Evolutionary conservation across 2,329 filamentous ascomycete species (phyloP).

Genomic region (Arthrobotrys sinensis): DNA sequence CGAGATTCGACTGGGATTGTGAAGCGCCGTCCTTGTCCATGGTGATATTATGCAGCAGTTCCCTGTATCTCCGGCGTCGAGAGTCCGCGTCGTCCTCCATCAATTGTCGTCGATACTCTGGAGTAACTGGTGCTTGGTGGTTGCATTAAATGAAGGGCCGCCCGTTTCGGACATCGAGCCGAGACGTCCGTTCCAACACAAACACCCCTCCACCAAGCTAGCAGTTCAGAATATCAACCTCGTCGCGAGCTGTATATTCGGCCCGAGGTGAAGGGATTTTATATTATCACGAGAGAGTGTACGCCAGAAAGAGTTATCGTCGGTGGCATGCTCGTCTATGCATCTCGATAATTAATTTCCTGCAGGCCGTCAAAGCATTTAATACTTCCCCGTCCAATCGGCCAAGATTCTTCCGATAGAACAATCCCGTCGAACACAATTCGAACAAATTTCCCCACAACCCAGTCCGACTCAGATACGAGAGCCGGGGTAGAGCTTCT

Average conservation of each 20-base stretch:
- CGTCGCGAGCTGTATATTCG: conserved; percentile 13
- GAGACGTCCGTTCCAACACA: conserved; percentile 48
- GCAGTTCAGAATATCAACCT: neutral
- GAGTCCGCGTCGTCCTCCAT: conserved; percentile 19
- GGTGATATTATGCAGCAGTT: conserved; percentile 47
- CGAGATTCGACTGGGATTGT: neutral
- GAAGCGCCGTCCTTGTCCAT: conserved; percentile 34
- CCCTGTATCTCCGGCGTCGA: conserved; percentile 39
- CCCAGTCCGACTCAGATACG: conserved; percentile 23
- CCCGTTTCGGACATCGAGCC: conserved; percentile 48
- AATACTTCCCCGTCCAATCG: conserved; percentile 42
- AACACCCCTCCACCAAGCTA: conserved; percentile 13
- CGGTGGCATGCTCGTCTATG: conserved; percentile 10
- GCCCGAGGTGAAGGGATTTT: conserved; percentile 18
- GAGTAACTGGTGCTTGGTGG: neutral
- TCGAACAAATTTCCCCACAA: conserved; percentile 43
- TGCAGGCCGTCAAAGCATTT: neutral
- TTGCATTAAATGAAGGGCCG: conserved; percentile 4
- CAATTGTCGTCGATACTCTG: neutral
- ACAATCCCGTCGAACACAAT: conserved; percentile 30
- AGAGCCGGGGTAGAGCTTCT: conserved; percentile 15
- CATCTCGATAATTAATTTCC: conserved; percentile 25
- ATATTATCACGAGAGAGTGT: conserved; percentile 20
- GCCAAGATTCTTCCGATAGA: conserved; percentile 56
- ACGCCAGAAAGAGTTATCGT: neutral